phyloP scores from a whole-genome alignment of 2,329 filamentous ascomycete genomes.

The Epichloe coenophiala region DNA sequence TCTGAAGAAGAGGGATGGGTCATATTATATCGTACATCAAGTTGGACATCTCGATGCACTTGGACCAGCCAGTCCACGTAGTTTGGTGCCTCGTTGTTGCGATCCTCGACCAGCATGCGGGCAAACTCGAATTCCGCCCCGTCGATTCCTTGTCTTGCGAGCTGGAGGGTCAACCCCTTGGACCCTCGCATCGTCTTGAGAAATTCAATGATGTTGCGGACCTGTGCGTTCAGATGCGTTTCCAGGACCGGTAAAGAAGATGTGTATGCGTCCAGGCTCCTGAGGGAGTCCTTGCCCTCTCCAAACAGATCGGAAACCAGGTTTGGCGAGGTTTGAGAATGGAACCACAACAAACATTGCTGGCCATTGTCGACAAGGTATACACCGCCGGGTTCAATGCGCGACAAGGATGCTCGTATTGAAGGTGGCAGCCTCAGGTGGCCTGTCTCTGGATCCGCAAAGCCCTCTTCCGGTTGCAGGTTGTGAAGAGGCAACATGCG shows the following conservation, averaged over 20 bases:
- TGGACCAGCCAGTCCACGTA: slow-evolving; percentile 98
- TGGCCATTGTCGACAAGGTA: slow-evolving; percentile 96
- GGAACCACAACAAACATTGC: slow-evolving; percentile 81
- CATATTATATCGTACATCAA: slow-evolving; percentile 49
- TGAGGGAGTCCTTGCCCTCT: slow-evolving; percentile 52
- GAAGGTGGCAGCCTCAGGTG: slow-evolving; percentile 73
- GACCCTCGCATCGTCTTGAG: slow-evolving; percentile 66
- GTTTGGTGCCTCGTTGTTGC: slow-evolving; percentile 94
- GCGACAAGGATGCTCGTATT: slow-evolving; percentile 71
- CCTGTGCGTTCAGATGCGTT: slow-evolving; percentile 88
- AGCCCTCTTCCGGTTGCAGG: slow-evolving; percentile 75
- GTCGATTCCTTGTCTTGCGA: slow-evolving; percentile 84
- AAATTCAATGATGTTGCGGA: slow-evolving; percentile 85
- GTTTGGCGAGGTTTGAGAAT: slow-evolving; percentile 83
- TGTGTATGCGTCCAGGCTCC: slow-evolving; percentile 67
- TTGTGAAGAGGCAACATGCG: slow-evolving; percentile 88
- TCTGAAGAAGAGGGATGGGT: not conserved
- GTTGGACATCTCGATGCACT: slow-evolving; percentile 81
- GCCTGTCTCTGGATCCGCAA: slow-evolving; percentile 74
- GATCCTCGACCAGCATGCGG: slow-evolving; percentile 76
- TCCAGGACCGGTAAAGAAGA: slow-evolving; percentile 71
- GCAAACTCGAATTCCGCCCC: slow-evolving; percentile 97
- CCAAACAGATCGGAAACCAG: slow-evolving; percentile 85
- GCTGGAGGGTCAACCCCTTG: slow-evolving; percentile 78
- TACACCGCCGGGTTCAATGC: slow-evolving; percentile 82